Evolutionary conservation across 345 rosid species (phyloP).

Genomic region (Barbarea vulgaris): DNA sequence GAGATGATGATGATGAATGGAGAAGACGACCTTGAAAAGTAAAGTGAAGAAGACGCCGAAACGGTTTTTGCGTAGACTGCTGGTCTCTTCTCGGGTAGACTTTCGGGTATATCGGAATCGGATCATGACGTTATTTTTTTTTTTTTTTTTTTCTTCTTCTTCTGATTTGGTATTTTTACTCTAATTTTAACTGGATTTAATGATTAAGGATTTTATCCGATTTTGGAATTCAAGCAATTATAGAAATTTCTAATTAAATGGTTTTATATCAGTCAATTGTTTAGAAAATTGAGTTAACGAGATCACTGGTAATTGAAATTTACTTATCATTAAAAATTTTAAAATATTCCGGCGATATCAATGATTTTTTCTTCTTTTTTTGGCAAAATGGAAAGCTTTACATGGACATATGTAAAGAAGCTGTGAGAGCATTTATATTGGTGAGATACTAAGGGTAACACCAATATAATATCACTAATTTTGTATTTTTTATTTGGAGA

Average conservation of each 20-base stretch:
- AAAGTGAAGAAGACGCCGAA: conserved; percentile 15
- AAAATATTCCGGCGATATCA: not conserved
- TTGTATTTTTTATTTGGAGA: too few relatives aligned
- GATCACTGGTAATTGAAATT: not conserved
- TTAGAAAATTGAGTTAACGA: not conserved
- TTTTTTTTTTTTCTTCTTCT: not conserved
- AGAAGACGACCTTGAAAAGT: conserved; percentile 25
- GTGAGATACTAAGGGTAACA: too few relatives aligned
- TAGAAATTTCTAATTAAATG: not conserved
- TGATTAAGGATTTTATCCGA: not conserved
- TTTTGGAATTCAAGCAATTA: not conserved
- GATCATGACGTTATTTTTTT: not conserved
- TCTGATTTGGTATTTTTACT: not conserved
- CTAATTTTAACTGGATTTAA: not conserved
- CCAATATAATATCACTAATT: too few relatives aligned
- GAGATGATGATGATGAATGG: conserved; percentile 20
- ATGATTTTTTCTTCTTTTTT: too few relatives aligned
- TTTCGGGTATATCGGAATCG: conserved; percentile 15
- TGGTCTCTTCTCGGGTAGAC: conserved; percentile 10
- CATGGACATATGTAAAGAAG: too few relatives aligned
- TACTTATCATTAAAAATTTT: not conserved
- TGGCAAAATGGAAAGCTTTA: too few relatives aligned
- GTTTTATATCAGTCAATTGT: not conserved
- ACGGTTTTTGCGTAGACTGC: conserved; percentile 5
- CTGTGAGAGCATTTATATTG: too few relatives aligned